Percentiles rank a stretch among this genome's conserved stretches.
phyloP scores from a whole-genome alignment of 805 yeast species.

The Peterozyma toletana region DNA sequence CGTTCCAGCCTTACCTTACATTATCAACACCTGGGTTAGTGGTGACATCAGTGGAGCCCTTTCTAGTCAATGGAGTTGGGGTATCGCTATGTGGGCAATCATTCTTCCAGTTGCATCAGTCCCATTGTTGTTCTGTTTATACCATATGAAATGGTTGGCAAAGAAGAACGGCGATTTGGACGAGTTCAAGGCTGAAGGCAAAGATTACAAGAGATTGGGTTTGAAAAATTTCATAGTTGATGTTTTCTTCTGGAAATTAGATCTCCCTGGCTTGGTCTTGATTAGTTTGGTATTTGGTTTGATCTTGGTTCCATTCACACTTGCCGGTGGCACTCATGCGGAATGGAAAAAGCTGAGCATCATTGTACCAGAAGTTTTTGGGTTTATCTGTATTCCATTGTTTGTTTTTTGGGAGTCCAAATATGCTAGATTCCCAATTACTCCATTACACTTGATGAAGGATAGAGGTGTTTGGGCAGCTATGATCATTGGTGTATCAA shows the following conservation, averaged over 20 bases:
- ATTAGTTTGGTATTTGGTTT: conserved; percentile 53
- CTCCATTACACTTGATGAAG: conserved; percentile 49
- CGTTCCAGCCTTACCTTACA: conserved; percentile 63
- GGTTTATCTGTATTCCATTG: conserved; percentile 53
- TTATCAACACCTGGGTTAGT: conserved; percentile 73
- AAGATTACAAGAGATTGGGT: conserved; percentile 23
- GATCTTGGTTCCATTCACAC: conserved; percentile 63
- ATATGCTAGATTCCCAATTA: conserved; percentile 52
- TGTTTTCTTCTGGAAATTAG: conserved; percentile 55
- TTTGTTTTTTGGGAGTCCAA: conserved; percentile 53
- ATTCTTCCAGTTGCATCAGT: conserved; percentile 59
- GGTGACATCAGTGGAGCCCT: conserved; percentile 45
- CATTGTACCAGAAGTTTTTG: conserved; percentile 66
- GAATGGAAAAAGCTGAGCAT: conserved; percentile 56
- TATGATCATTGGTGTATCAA: conserved; percentile 44
- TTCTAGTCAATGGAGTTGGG: conserved; percentile 57
- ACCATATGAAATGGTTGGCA: conserved; percentile 52
- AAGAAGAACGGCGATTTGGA: conserved; percentile 44
- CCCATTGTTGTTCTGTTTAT: conserved; percentile 48
- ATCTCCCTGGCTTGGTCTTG: conserved; percentile 53
- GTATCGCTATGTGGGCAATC: conserved; percentile 75
- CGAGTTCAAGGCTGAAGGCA: conserved; percentile 20
- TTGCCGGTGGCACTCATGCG: conserved; percentile 56
- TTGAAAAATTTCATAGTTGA: conserved; percentile 20
- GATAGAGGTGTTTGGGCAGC: conserved; percentile 76